Evolutionary conservation across 2,329 filamentous ascomycete genomes (phyloP), one percentile per base, ranked within the genome.

Genomic region (Fusarium brevicatenulatum): DNA sequence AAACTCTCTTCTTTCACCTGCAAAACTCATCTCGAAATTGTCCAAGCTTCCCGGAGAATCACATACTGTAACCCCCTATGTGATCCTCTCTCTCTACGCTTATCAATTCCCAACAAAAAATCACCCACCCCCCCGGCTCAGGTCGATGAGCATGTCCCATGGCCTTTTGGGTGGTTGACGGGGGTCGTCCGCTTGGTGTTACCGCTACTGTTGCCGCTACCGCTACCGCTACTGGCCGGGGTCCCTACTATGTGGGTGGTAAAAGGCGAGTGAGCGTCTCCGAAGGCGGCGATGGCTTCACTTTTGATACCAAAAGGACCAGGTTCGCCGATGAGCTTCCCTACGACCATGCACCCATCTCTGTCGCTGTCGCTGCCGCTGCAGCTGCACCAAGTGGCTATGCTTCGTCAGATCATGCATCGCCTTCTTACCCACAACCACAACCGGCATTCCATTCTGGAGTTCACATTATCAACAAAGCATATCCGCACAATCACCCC

Each of bases 131-230:
- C 70, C 70, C 66, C 55, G 66, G 70, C 70, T 68, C 70, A 36
- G 64, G 66, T 72, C 71, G 66, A 74, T 74, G 72, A 81, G 80
- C 77, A 80, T 83, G 81, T 80, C 80, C 81, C 74, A 83, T 81
- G 81, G 80, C 78, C 77, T 84, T 80, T 78, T 83, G 80, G 83
- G 80, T 82, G 70, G 80, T 79, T 73, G 78, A 80, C 78, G 72
- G 79, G 68, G 77, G 72, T 75, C 74, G 72, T 70, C 72, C 78
- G 70, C 76, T 76, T 73, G 73, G 74, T 75, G 73, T 72, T 70
- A 68, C 73, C 58, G 60, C 64, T 50, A 60, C 72, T 55, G 73
- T 72, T 68, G 57, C 72, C 56, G 52, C 58, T 50, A 58, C 71
- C 37, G 72, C 72, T 69, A 58, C 72, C 37, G 52, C 52, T 68